Conservation (phyloP, 106 monocot genomes). For the Chionographis japonica region DNA sequence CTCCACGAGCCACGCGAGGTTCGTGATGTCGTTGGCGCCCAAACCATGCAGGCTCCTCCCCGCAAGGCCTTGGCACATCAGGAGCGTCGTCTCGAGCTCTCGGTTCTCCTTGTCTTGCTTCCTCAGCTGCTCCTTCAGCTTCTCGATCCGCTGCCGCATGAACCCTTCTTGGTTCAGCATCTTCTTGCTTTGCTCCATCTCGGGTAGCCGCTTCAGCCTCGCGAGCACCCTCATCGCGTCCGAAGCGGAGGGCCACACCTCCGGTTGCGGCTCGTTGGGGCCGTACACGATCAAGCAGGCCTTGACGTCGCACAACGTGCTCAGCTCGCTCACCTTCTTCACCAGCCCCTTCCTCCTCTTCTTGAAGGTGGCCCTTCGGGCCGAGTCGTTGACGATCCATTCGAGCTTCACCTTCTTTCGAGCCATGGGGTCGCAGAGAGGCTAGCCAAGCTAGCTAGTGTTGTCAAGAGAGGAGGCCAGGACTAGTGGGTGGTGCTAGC, state of each 20-base stretch:
- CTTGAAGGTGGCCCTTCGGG: not conserved
- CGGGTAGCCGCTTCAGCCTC: constrained; percentile 4
- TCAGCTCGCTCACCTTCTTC: constrained; percentile 6
- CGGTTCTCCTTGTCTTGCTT: constrained; percentile 5
- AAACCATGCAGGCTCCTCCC: not conserved
- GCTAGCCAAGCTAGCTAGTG: too few species aligned
- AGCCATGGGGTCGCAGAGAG: too few species aligned
- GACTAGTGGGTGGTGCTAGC: too few species aligned
- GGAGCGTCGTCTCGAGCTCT: constrained; percentile 3
- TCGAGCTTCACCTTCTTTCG: too few species aligned
- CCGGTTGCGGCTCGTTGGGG: not conserved
- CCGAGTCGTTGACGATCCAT: not conserved
- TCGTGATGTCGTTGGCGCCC: not conserved
- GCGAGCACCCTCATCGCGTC: not conserved
- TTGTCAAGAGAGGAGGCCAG: too few species aligned
- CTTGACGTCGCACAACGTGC: constrained; percentile 2
- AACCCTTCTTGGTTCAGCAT: constrained; percentile 13
- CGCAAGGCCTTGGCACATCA: not conserved
- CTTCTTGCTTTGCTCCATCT: constrained; percentile 11
- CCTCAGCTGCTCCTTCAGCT: constrained; percentile 1
- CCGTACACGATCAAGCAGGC: not conserved
- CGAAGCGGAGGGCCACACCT: constrained; percentile 1
- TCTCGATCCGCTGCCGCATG: constrained; percentile 1
- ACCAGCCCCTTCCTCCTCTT: constrained; percentile 8
- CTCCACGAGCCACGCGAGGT: not conserved